Evolutionary conservation across 805 yeast genomes (phyloP).

Genomic region (Blastobotrys terrestris): DNA sequence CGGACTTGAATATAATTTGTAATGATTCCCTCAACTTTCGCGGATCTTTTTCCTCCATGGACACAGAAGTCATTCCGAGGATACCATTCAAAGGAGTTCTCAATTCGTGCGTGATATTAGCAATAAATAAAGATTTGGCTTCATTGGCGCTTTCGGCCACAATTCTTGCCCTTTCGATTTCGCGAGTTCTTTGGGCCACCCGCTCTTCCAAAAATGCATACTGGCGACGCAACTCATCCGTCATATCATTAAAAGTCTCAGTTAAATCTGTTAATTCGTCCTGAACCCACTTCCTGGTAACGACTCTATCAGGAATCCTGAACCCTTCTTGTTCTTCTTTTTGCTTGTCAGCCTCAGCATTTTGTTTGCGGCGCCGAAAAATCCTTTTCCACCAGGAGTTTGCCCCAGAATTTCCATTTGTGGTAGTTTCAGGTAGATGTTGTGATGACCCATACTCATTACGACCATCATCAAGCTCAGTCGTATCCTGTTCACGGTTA

Average conservation of each 20-base stretch:
- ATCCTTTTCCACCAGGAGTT: neutral
- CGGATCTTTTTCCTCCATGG: slow-evolving; percentile 75
- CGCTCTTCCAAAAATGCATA: slow-evolving; percentile 82
- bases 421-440: no score
- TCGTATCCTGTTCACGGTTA: neutral
- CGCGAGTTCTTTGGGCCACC: slow-evolving; percentile 78
- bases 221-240: slow-evolving; percentile 78
- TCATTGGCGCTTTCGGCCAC: slow-evolving; percentile 70
- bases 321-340: slow-evolving; percentile 7
- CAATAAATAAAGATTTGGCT: slow-evolving; percentile 88
- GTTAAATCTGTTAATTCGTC: slow-evolving; percentile 88
- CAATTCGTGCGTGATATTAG: slow-evolving; percentile 90
- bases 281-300: slow-evolving; percentile 18
- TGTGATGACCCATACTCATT: no score
- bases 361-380: neutral
- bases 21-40: slow-evolving; percentile 62
- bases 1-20: slow-evolving; percentile 78
- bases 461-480: neutral
- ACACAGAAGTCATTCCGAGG: slow-evolving; percentile 90
- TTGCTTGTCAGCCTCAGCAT: neutral
- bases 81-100: slow-evolving; percentile 95
- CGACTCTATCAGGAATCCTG: slow-evolving; percentile 23
- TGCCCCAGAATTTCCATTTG: no score
- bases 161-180: slow-evolving; percentile 51
- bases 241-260: slow-evolving; percentile 86